A percentile compares a stretch with the other conserved stretches of the same genome.
phyloP scores from a whole-genome alignment of 2,329 filamentous ascomycete species.

The Aspergillus pseudonomiae region DNA sequence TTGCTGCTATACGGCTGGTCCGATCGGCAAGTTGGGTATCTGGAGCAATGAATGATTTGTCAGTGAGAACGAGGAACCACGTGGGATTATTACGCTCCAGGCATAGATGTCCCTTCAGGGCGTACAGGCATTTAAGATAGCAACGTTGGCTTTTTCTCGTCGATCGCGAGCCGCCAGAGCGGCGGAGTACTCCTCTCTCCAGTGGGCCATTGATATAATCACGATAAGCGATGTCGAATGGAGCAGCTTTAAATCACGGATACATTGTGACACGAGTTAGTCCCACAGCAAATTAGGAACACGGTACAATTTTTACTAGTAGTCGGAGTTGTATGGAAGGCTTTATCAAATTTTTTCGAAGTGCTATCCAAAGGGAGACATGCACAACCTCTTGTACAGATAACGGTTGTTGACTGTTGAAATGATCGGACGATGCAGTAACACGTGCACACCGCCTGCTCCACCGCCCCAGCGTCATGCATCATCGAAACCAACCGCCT shows the following conservation, averaged over 20 bases:
- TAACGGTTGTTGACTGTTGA: background rate
- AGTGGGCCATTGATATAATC: slow-evolving; percentile 60
- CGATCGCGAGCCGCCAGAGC: slow-evolving; percentile 73
- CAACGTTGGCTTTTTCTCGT: slow-evolving; percentile 65
- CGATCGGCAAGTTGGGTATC: slow-evolving; percentile 70
- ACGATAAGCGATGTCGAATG: slow-evolving; percentile 18
- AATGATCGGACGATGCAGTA: background rate
- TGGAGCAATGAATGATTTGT: slow-evolving; percentile 32
- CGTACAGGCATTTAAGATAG: slow-evolving; percentile 78
- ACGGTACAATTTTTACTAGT: background rate
- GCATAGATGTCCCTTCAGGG: background rate
- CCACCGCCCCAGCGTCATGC: slow-evolving; percentile 36
- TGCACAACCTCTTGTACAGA: background rate
- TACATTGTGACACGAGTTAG: slow-evolving; percentile 13
- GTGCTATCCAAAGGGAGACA: background rate
- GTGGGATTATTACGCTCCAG: background rate
- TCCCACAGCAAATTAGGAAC: background rate
- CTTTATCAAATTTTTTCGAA: background rate
- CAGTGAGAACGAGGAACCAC: background rate
- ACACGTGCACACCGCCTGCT: slow-evolving; percentile 29
- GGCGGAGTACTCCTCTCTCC: slow-evolving; percentile 79
- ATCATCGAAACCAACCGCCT: slow-evolving; percentile 34
- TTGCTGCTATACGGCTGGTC: slow-evolving; percentile 58
- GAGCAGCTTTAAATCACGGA: slow-evolving; percentile 9
- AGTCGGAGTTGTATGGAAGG: background rate